Conservation (phyloP, 225 moss, liverwort and hornwort species). For the Sphagnum contortum region DNA sequence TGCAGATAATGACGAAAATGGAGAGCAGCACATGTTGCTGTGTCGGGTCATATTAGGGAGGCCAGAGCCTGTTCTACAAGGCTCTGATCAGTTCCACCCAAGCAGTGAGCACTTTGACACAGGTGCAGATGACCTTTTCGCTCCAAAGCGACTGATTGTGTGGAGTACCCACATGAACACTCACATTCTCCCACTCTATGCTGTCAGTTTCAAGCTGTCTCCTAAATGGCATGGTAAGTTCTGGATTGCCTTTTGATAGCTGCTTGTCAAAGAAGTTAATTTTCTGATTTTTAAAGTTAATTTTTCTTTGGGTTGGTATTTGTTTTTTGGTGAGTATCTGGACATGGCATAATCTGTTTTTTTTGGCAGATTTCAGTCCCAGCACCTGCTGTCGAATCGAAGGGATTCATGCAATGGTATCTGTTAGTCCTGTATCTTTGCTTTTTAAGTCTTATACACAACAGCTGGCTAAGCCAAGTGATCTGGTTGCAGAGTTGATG, state of each 20-base stretch:
- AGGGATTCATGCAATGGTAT: too few species aligned
- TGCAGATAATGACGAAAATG: constrained; percentile 59
- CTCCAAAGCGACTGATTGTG: constrained; percentile 39
- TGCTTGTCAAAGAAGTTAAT: too few species aligned
- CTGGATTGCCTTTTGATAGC: neutral
- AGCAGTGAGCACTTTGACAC: constrained; percentile 39
- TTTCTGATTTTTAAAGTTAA: too few species aligned
- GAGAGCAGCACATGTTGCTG: constrained; percentile 45
- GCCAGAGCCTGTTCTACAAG: constrained; percentile 37
- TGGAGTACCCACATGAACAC: constrained; percentile 66
- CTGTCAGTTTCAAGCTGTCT: constrained; percentile 57
- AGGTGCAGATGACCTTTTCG: constrained; percentile 37
- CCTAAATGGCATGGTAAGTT: constrained; percentile 47
- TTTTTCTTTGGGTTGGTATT: too few species aligned
- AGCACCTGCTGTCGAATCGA: too few species aligned
- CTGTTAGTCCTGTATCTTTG: too few species aligned
- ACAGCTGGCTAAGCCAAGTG: neutral
- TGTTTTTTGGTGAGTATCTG: neutral
- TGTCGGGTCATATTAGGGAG: constrained; percentile 44
- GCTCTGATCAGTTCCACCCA: constrained; percentile 55
- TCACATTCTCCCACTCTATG: constrained; percentile 46
- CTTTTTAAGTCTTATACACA: neutral
- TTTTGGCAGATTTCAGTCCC: constrained; percentile 1
- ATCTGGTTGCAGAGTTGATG: constrained; percentile 24
- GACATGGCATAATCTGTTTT: neutral